Evolutionary conservation across 345 rosid species (phyloP), one percentile per base, ranked within the genome.

Genomic region (Citrus maxima): DNA sequence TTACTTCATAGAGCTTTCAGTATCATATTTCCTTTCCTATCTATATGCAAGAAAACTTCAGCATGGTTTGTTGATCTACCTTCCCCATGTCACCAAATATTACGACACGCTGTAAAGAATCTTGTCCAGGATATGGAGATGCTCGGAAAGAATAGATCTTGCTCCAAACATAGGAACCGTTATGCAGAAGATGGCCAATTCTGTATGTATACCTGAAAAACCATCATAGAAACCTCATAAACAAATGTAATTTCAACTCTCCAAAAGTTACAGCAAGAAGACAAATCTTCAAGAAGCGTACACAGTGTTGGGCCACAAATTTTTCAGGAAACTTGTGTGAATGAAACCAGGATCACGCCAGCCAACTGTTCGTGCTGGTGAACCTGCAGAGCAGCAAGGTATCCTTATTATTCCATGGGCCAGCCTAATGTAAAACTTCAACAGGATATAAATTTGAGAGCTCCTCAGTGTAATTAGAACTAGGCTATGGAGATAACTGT

Each of bases 1-100:
- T 37, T 35, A 10, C 14, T 37, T 59, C 25, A 59, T 73, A 35
- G 21, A 5, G 32, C 74, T 35, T 71, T 18, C 8, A 30, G 55
- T 28, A 21, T 54, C 10, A n/a, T 54, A n/a, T 14, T 34, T 58
- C 51, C 51, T 61, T 34, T 34, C 9, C 54, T 13, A 56, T 72
- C 75, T 32, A 22, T 38, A 35, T 18, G 35, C 30, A 73, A 35
- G 28, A 73, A 8, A 55, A 72, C 66, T 28, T 68, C 68, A 59
- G 25, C n/a, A 65, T 69, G 65, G 72, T 54, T 73, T 46, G 72
- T 49, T 19, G 19, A 70, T 8, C 59, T 88, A 93, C 97, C 94
- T 91, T 93, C 7, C 97, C 95, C 94, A 95, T 93, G 85, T 92
- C 99, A 75, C 98, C 98, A 46, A 92, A 93, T 74, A 95, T 82